Conservation (phyloP, 2,329 filamentous ascomycete species). For the Pseudogymnoascus sp. region DNA sequence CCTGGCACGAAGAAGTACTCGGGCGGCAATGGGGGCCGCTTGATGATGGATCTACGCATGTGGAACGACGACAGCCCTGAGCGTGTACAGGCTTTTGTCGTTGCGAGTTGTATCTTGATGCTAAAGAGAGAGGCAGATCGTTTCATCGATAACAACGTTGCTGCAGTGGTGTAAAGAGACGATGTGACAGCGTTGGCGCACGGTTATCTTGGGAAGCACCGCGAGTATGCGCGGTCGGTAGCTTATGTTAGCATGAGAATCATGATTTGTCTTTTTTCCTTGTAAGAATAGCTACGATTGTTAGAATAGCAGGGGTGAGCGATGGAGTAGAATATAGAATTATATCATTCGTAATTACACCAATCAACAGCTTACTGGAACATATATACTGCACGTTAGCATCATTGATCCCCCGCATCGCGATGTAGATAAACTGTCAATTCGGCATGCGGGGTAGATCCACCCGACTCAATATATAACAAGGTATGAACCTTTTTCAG, state of each 20-base stretch:
- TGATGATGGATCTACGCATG: conserved; percentile 13
- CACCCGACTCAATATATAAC: too few species aligned
- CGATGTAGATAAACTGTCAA: not conserved
- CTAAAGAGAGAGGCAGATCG: conserved; percentile 15
- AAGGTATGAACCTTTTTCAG: too few species aligned
- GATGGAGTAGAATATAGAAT: not conserved
- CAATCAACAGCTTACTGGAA: not conserved
- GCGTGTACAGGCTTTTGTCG: conserved; percentile 14
- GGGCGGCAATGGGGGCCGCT: conserved; percentile 15
- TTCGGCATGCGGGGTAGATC: too few species aligned
- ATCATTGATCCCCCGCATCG: not conserved
- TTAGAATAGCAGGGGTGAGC: not conserved
- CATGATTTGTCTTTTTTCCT: not conserved
- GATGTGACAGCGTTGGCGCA: conserved; percentile 80
- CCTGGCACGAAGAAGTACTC: conserved; percentile 10
- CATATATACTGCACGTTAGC: not conserved
- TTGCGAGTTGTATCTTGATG: conserved; percentile 14
- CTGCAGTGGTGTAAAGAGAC: conserved; percentile 36
- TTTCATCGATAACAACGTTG: conserved; percentile 12
- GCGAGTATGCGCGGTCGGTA: conserved; percentile 86
- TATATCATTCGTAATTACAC: not conserved
- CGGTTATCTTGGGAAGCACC: conserved; percentile 76
- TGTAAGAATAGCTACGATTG: not conserved
- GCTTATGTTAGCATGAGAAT: conserved; percentile 30
- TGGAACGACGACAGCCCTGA: conserved; percentile 10